Base-by-base conservation (phyloP, 345 rosid species). In the Euphorbia peplus region DNA sequence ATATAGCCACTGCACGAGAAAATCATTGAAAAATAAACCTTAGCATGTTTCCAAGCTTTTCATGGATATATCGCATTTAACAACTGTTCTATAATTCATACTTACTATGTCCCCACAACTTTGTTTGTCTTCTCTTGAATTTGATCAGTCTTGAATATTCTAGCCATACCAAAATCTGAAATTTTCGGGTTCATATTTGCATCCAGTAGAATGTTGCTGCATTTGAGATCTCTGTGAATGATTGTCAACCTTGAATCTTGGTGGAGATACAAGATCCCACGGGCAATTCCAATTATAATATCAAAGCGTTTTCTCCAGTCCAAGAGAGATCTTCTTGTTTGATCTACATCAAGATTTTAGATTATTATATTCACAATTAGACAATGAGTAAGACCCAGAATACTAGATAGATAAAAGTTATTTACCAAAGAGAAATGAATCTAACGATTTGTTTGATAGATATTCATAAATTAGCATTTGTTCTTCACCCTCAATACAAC, bases 101-200 rank as follows among this genome's bases (percentile, higher is more conserved):
- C 87, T 85, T 77, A 87, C 95, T 74, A 88, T 70, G 97, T 90
- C 75, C 97, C 95, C 0, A 86, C 88, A 0, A 88, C 86, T 3
- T 86, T 79, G 1, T 71, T 86, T 3, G 89, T 88, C 26, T 71
- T 72, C 28, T 75, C 91, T 78, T 84, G 82, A 18, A 77, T 60
- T 76, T 86, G 83, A 65, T 86, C 84, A 0, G 72, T 75, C 0
- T 85, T 82, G 14, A 84, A 85, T 12, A 86, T 82, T 51, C 83
- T 83, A 0, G 90, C 90, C 86, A 84, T 59, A 0, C 92, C 90
- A 0, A 88, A 90, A 77, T 88, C 90, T 4, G 95, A 81, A 30
- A 88, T 88, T 69, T 90, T 88, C 0, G 90, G 91, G 9, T 72
- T 80, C 85, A 88, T 64, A 0, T 48, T 69, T 0, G 67, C 70